Percentiles rank a stretch among this genome's conserved stretches.
phyloP scores from a whole-genome alignment of 371 early-diverging fungal genomes.

The Mortierella sp. region DNA sequence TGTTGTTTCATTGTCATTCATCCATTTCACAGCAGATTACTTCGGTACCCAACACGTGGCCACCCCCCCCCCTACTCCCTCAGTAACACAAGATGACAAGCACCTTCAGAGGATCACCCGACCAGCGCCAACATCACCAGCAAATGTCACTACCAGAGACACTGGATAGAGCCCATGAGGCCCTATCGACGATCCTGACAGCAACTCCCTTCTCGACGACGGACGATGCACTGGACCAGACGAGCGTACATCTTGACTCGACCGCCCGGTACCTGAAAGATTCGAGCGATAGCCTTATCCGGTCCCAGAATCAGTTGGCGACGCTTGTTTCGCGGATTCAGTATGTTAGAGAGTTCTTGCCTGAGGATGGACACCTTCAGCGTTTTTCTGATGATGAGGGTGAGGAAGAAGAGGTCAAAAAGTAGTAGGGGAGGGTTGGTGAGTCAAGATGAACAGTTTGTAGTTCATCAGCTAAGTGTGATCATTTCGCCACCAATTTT shows the following conservation, averaged over 20 bases:
- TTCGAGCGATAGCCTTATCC: constrained; percentile 28
- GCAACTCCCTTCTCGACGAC: constrained; percentile 24
- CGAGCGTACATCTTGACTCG: constrained; percentile 15
- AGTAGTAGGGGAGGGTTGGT: too few species aligned
- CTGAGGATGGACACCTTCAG: background rate
- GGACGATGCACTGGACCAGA: constrained; percentile 30
- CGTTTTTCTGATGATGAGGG: background rate
- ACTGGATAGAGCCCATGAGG: constrained; percentile 24
- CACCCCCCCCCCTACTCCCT: background rate
- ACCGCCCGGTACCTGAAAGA: constrained; percentile 31
- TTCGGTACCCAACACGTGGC: background rate
- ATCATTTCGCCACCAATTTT: background rate
- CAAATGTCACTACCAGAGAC: background rate
- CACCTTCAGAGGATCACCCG: background rate
- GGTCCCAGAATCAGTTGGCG: constrained; percentile 14
- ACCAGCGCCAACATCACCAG: background rate
- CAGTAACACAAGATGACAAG: background rate
- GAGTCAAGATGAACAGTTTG: background rate
- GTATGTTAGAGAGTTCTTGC: constrained; percentile 40
- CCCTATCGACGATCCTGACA: constrained; percentile 27
- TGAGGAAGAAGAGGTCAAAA: background rate
- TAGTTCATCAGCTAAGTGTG: background rate
- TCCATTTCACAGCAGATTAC: background rate
- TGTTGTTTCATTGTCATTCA: background rate
- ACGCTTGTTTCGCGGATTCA: constrained; percentile 25